Conservation (phyloP, 2,329 filamentous ascomycete genomes). For the Aspergillus cejpii region DNA sequence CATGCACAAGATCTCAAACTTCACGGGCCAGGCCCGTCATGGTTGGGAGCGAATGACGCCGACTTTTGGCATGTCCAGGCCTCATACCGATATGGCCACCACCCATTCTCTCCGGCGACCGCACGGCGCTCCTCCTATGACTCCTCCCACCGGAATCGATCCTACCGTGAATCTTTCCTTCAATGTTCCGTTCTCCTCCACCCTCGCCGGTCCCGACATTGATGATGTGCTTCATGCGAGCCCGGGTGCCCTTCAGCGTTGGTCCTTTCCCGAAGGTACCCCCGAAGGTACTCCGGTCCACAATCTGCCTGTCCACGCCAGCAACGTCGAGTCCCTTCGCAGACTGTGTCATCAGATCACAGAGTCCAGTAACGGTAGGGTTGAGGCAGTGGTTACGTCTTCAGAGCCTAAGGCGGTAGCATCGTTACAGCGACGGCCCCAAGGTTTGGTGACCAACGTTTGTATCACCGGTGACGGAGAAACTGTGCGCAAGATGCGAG, state of each 20-base stretch:
- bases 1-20: slow-evolving; percentile 65
- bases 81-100: slow-evolving; percentile 51
- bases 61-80: slow-evolving; percentile 57
- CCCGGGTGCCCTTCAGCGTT: slow-evolving; percentile 76
- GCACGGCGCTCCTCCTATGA: slow-evolving; percentile 45
- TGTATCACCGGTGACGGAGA: slow-evolving; percentile 84
- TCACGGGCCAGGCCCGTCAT: slow-evolving; percentile 59
- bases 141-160: slow-evolving; percentile 65
- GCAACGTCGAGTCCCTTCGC: slow-evolving; percentile 74
- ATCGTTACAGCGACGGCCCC: slow-evolving; percentile 42
- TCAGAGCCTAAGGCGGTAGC: slow-evolving; percentile 65
- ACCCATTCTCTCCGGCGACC: slow-evolving; percentile 52
- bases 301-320: slow-evolving; percentile 83
- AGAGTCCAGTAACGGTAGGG: slow-evolving; percentile 58
- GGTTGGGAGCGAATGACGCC: slow-evolving; percentile 63
- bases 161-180: slow-evolving; percentile 86
- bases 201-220: slow-evolving; percentile 82
- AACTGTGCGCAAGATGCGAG: slow-evolving; percentile 79
- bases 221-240: slow-evolving; percentile 94
- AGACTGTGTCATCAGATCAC: slow-evolving; percentile 77
- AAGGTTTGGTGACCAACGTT: slow-evolving; percentile 72
- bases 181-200: slow-evolving; percentile 93
- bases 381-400: slow-evolving; percentile 77
- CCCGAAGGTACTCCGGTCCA: slow-evolving; percentile 77
- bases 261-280: slow-evolving; percentile 86